A percentile compares a stretch with the other conserved stretches of the same genome.
Evolutionary conservation across 257 asterid genomes (phyloP).

Genomic region (Solanum chmielewskii): DNA sequence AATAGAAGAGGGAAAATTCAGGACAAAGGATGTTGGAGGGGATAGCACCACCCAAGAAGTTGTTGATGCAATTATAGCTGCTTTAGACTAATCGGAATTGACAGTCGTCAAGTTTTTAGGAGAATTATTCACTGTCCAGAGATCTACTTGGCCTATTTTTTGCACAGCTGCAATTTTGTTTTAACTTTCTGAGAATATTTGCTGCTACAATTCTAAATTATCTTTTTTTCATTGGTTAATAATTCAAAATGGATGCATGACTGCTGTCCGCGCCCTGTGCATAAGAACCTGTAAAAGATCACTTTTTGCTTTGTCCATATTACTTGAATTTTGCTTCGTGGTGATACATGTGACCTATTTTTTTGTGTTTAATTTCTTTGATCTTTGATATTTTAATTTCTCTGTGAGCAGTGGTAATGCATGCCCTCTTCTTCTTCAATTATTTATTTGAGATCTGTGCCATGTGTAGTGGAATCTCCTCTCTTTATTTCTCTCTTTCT

Average conservation of each 20-base stretch:
- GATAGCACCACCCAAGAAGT: slow-evolving; percentile 81
- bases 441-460: background rate
- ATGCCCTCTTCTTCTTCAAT: background rate
- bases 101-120: background rate
- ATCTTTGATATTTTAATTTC: background rate
- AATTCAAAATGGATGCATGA: background rate
- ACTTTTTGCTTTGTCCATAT: background rate
- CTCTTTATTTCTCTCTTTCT: background rate
- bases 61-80: slow-evolving; percentile 75
- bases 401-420: background rate
- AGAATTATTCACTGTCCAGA: background rate
- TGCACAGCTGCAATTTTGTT: background rate
- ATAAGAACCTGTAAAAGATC: background rate
- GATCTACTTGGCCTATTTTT: background rate
- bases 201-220: background rate
- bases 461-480: background rate
- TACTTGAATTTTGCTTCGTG: background rate
- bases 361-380: background rate
- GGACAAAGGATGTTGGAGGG: slow-evolving; percentile 92
- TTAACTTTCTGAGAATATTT: background rate
- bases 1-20: slow-evolving; percentile 55
- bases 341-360: background rate
- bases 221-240: background rate
- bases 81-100: background rate
- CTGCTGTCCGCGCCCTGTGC: background rate